Evolutionary conservation across 2,329 filamentous ascomycete genomes (phyloP), one percentile per base, ranked within the genome.

Genomic region (Xenoacremonium recifei): DNA sequence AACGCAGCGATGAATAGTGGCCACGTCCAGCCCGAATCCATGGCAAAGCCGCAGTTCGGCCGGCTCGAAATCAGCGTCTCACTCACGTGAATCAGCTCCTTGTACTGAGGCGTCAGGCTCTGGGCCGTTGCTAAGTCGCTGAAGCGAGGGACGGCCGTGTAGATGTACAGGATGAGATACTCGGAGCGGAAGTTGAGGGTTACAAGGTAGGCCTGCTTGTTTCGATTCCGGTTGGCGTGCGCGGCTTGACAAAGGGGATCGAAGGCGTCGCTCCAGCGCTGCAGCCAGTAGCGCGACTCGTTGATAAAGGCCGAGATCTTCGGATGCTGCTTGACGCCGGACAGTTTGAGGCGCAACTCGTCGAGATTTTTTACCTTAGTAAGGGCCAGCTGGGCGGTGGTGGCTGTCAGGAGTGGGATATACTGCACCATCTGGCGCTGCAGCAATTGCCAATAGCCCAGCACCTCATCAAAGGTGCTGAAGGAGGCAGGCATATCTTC

Each of bases 1-100:
- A 69, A 67, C 0, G 69, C 59, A 4, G 65, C 62, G 4, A 71
- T 50, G 18, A 71, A 68, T 4, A 74, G 54, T 0, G 69, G 68
- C 68, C 70, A 70, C 6, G 68, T 70, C 53, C 68, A 70, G 1
- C 71, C 71, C 3, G 68, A 64, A 43, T 73, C 70, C 66, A 73
- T 69, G 1, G 70, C 63, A 44, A 73, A 72, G 37, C 60, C 60
- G n/a, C 65, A 66, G 42, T 52, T 67, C 10, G 56, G 63, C 11
- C 63, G 60, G 10, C 58, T 54, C 19, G 50, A 48, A 18, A 73
- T 61, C 4, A 73, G 44, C 3, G 59, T 62, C 40, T 68, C 66
- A 5, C 63, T 60, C 5, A 70, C 60, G 1, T 45, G 44, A 21
- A 64, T 69, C 16, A 73, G 64, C 49, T 73, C 70, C 12, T 54